Percentiles rank a stretch among this genome's conserved stretches.
These are phyloP conservation scores for Dipodascopsis uninucleata DNA, from an alignment of 805 yeast genomes.

Conservation along the genomic window DNA sequence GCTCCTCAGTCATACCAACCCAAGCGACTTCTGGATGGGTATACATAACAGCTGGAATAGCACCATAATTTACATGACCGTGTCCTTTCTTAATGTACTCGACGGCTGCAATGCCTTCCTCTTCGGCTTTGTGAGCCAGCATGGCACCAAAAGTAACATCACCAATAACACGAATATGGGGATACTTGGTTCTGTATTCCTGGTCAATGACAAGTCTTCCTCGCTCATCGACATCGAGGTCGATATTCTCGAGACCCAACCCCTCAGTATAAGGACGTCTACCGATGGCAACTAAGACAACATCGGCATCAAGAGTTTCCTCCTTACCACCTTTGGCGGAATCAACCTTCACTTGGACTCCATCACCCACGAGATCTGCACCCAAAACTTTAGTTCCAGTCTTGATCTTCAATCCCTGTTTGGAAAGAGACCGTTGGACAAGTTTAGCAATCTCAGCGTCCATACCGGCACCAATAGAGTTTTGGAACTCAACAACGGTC, in stretches of 20 bases:
- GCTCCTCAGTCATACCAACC: conserved; percentile 96
- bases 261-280: conserved; percentile 96
- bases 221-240: conserved; percentile 83
- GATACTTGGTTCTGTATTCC: conserved; percentile 85
- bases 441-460: conserved; percentile 90
- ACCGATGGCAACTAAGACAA: conserved; percentile 93
- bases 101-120: conserved; percentile 98
- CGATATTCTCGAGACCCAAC: conserved; percentile 80
- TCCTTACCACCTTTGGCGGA: conserved; percentile 80
- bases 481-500: conserved; percentile 86
- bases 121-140: conserved; percentile 99
- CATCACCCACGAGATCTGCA: conserved; percentile 85
- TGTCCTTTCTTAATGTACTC: conserved; percentile 90
- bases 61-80: conserved; percentile 97
- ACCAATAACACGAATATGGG: conserved; percentile 95
- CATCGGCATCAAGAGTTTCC: conserved; percentile 81
- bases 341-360: conserved; percentile 83
- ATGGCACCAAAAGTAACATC: conserved; percentile 98
- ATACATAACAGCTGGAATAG: conserved; percentile 98
- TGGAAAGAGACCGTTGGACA: conserved; percentile 82
- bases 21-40: conserved; percentile 99
- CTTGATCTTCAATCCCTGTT: conserved; percentile 94
- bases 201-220: conserved; percentile 94
- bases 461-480: conserved; percentile 96
- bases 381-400: conserved; percentile 84